These are phyloP conservation scores for Sequoia sempervirens DNA, from an alignment of 75 land plant genomes.

Conservation along the genomic window DNA sequence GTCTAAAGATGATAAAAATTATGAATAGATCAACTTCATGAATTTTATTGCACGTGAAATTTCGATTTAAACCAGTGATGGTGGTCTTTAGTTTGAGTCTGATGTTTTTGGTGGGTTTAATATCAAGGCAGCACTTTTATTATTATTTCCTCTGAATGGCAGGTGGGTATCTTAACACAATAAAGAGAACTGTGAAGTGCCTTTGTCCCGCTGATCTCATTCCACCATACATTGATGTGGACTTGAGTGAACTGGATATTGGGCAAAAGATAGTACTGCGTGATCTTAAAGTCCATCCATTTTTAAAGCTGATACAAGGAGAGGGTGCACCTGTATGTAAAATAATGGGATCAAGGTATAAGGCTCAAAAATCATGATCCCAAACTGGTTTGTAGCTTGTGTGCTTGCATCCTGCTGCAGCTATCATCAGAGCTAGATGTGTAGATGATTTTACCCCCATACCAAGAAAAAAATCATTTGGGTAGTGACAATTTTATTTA, in stretches of 20 bases:
- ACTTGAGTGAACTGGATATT: constrained; percentile 76
- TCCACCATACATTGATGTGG: constrained; percentile 90
- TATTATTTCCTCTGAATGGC: constrained; percentile 9
- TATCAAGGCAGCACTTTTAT: background rate
- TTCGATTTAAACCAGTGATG: background rate
- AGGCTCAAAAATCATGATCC: background rate
- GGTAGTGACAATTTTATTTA: background rate
- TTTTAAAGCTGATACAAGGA: constrained; percentile 34
- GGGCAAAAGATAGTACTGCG: constrained; percentile 59
- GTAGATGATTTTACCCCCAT: background rate
- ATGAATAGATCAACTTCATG: background rate
- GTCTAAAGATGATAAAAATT: background rate
- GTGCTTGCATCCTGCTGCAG: background rate
- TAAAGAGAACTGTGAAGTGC: constrained; percentile 66
- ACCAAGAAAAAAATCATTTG: background rate
- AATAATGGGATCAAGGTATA: constrained; percentile 50
- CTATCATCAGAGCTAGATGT: background rate
- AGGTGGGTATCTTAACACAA: constrained; percentile 78
- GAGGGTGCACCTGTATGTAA: constrained; percentile 61
- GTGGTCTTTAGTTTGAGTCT: constrained; percentile 5
- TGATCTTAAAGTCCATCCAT: constrained; percentile 86
- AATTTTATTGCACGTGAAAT: background rate
- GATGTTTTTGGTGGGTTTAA: background rate
- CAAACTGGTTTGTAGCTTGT: background rate
- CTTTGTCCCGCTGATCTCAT: constrained; percentile 81